Base-by-base conservation (phyloP, 2,329 filamentous ascomycete species). In the Fusarium incarnatum region DNA sequence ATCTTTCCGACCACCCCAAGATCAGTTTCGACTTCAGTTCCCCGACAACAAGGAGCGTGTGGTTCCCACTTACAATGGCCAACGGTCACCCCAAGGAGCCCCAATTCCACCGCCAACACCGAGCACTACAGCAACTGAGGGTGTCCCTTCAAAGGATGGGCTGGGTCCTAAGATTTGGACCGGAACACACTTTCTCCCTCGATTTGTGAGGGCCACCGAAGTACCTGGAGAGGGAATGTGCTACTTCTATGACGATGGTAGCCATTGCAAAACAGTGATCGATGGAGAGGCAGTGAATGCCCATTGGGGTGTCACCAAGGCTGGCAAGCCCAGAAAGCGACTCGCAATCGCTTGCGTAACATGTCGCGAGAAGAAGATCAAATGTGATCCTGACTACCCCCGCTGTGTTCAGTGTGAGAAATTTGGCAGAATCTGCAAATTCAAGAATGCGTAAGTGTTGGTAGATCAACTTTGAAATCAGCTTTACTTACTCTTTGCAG, bases 341-440 rank as follows among this genome's bases (percentile, higher is more conserved):
- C 85, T 97, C 60, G 94, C 94, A 25, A 94, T 97, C 78, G 94
- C 94, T n/a, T 98, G 94, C 77, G 86, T 97, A 62, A 96, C 94
- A 15, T 98, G 94, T 79, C 89, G 94, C 53, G 94, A 97, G 82
- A 98, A 97, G 88, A 98, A 97, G 85, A 97, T 98, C 82, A 97
- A 97, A 80, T 98, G 94, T 77, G 94, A 97, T 71, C 94, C 94
- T 3, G 94, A 94, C 73, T 91, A 89, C 70, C 92, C 92, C 41
- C 94, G 93, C 73, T 98, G 94, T 75, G 88, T 94, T 56, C 94
- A 97, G 81, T 98, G 94, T 79, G 92, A 96, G 78, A 97, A 97
- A 82, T 95, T 95, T 77, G 93, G 94, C 59, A 88, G 93, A 49
- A 85, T 91, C 20, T 97, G 94, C 87, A 91, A 91, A 80, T 94